These are phyloP conservation scores for Cladophialophora bantiana DNA, from an alignment of 2,329 filamentous ascomycete species.

Conservation along the genomic window DNA sequence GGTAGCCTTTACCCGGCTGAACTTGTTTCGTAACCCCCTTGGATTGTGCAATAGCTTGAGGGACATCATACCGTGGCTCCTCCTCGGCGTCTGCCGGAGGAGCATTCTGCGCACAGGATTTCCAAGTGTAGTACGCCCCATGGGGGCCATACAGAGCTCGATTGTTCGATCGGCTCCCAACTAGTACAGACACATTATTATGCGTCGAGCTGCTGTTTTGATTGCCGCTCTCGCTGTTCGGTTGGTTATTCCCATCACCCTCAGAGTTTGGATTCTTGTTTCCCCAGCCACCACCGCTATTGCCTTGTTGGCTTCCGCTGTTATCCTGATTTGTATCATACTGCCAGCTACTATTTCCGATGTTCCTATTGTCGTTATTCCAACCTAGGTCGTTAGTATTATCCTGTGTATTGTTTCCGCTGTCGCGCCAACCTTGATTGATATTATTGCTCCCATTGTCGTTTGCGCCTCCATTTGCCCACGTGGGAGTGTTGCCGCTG, in stretches of 20 bases:
- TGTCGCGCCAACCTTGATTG: not conserved
- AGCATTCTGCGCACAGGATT: constrained; percentile 19
- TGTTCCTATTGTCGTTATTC: constrained; percentile 15
- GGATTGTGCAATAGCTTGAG: constrained; percentile 30
- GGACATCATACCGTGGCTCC: constrained; percentile 40
- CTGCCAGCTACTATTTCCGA: constrained; percentile 12
- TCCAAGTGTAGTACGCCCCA: constrained; percentile 37
- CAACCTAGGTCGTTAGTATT: constrained; percentile 20
- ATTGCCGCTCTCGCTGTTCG: constrained; percentile 4
- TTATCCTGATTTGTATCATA: constrained; percentile 15
- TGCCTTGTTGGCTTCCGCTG: constrained; percentile 20
- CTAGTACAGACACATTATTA: constrained; percentile 12
- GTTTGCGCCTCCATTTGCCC: not conserved
- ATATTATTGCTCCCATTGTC: not conserved
- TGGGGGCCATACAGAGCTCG: constrained; percentile 38
- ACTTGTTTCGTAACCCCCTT: constrained; percentile 43
- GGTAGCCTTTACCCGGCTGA: constrained; percentile 42
- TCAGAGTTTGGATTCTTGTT: constrained; percentile 16
- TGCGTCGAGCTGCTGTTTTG: constrained; percentile 11
- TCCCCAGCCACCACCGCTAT: constrained; percentile 18
- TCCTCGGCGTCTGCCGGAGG: constrained; percentile 35
- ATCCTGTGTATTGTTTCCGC: constrained; percentile 4
- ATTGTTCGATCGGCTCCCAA: not conserved
- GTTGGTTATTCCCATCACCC: not conserved
- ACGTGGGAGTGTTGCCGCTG: not conserved